These are phyloP conservation scores for Periconia sp. DNA, from an alignment of 2,329 filamentous ascomycete species.

Conservation along the genomic window DNA sequence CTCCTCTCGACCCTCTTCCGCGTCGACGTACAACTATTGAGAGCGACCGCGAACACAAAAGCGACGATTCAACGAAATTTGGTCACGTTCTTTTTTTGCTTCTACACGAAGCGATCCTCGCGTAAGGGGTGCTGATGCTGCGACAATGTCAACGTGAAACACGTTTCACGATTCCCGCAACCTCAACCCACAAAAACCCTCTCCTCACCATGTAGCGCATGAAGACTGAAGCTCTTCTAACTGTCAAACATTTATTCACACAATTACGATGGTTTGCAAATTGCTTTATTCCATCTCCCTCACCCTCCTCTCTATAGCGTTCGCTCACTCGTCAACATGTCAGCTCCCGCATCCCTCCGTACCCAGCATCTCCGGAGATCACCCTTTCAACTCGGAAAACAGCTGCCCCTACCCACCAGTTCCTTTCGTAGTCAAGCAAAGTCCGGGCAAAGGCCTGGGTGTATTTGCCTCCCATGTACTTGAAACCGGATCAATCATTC, in stretches of 20 bases:
- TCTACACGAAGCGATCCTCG: too few relatives aligned
- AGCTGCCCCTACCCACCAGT: constrained; percentile 30
- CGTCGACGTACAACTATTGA: too few relatives aligned
- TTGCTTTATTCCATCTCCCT: neutral
- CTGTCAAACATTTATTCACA: neutral
- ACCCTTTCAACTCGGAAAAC: too few relatives aligned
- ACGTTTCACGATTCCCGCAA: constrained; percentile 5
- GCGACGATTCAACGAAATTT: too few relatives aligned
- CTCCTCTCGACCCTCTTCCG: too few relatives aligned
- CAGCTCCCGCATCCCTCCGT: constrained; percentile 8
- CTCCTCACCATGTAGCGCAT: neutral
- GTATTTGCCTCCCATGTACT: constrained; percentile 47
- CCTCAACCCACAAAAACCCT: neutral
- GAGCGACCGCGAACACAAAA: too few relatives aligned
- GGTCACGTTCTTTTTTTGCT: too few relatives aligned
- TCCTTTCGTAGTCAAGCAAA: constrained; percentile 33
- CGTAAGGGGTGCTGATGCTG: constrained; percentile 2
- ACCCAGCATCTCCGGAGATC: too few relatives aligned
- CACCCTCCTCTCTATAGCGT: constrained; percentile 1
- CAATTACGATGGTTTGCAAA: neutral
- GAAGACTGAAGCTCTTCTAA: neutral
- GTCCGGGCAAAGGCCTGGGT: constrained; percentile 50
- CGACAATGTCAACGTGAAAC: constrained; percentile 10
- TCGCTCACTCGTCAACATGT: constrained; percentile 18
- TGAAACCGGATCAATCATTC: constrained; percentile 45